Base-by-base conservation (phyloP, 2,329 filamentous ascomycete genomes). In the Neurospora sp. region DNA sequence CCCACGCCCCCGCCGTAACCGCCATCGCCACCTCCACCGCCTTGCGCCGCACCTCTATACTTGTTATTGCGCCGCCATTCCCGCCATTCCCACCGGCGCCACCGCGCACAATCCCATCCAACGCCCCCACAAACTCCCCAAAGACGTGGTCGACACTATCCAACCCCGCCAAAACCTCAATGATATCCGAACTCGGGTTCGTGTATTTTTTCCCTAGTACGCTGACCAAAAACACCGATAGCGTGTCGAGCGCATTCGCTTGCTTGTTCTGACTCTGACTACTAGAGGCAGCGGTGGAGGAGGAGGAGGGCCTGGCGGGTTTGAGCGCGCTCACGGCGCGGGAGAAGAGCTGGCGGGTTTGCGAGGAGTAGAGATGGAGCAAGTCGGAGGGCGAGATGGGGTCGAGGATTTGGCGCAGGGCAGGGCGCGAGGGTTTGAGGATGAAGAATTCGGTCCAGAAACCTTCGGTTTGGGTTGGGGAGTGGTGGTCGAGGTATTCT, bases 361-460 rank as follows among this genome's bases (percentile, higher is more conserved):
- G 90, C 78, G 89, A 86, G 80, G 97, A 93, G 28, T 62, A 62
- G 67, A 92, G 82, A 71, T 90, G 88, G 58, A 97, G 84, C 72
- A 97, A 84, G 75, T 94, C 90, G 74, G 92, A 89, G 6, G 93
- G 87, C 68, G 87, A 86, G 52, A 96, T 83, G n/a, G 86, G 83
- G 73, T 89, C 87, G 72, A 99, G 83, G 67, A 93, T 86, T 67
- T 82, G 83, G 78, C 88, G 87, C 73, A 99, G 82, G 67, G 89
- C 86, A 4, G 84, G 79, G 69, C 88, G 86, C 78, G 97, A 93
- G 28, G 95, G 94, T 73, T 89, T 90, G 71, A 97, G 85, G 43
- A 99, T 86, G 80, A 99, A 99, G 82, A 99, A 93, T 81, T 97
- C 96, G 74, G 89, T 87, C 96, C 96, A 99, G 82, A 97, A 99